Conservation (phyloP, 2,329 filamentous ascomycete genomes). For the Clarireedia hainanense region DNA sequence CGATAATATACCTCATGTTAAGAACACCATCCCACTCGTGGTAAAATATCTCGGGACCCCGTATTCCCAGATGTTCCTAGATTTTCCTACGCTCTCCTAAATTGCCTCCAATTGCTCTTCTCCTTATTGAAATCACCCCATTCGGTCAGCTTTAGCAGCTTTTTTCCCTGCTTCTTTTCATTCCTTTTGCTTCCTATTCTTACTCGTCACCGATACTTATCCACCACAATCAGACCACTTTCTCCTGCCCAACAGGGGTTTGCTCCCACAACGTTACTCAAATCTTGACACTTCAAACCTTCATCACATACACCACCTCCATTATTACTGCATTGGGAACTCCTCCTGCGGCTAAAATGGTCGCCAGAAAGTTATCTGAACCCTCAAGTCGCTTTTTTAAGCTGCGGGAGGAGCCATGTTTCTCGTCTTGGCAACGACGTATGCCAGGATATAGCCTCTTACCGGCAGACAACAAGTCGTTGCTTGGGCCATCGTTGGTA, state of each 20-base stretch:
- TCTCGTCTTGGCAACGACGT: slow-evolving; percentile 5
- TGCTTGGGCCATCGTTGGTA: slow-evolving; percentile 5
- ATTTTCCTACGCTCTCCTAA: background rate
- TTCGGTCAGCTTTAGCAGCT: background rate
- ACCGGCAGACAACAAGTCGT: background rate
- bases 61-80: background rate
- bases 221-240: slow-evolving; percentile 10
- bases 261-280: background rate
- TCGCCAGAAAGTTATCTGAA: background rate
- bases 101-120: background rate
- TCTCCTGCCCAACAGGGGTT: slow-evolving; percentile 5
- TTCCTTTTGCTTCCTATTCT: background rate
- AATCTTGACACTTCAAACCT: background rate
- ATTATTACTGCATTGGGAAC: background rate
- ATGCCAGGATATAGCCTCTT: background rate
- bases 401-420: background rate
- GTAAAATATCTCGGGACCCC: no score
- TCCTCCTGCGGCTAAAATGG: background rate
- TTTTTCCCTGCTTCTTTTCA: slow-evolving; percentile 2
- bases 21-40: no score
- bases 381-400: background rate
- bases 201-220: background rate
- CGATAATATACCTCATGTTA: no score
- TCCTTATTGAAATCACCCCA: background rate
- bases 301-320: background rate